Conservation (phyloP, 306 rosid genomes). For the Abrus precatorius region DNA sequence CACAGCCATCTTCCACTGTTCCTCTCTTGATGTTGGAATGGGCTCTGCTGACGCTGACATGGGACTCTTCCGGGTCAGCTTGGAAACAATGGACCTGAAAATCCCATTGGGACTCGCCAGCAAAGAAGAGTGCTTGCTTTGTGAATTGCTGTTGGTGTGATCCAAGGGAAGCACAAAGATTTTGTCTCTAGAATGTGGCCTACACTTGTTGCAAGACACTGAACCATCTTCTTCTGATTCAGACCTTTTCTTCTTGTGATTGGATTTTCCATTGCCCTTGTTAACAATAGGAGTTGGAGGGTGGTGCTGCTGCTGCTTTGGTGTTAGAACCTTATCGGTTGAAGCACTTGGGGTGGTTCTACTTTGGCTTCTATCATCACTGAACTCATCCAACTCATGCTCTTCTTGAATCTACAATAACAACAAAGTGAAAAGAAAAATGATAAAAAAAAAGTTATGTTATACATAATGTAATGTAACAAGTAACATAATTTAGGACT, state of each 20-base stretch:
- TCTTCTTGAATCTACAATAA: slow-evolving; percentile 82
- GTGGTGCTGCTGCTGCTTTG: slow-evolving; percentile 42
- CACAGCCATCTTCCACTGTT: slow-evolving; percentile 85
- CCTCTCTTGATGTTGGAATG: slow-evolving; percentile 64
- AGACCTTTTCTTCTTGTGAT: slow-evolving; percentile 60
- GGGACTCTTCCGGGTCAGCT: slow-evolving; percentile 80
- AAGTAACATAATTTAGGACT: neutral
- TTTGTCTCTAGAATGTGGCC: slow-evolving; percentile 87
- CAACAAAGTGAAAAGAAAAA: neutral
- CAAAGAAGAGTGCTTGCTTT: slow-evolving; percentile 61
- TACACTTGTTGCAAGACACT: slow-evolving; percentile 85
- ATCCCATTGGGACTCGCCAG: slow-evolving; percentile 79
- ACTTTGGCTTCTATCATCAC: slow-evolving; percentile 54
- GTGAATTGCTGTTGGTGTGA: slow-evolving; percentile 30
- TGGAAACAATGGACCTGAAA: slow-evolving; percentile 75
- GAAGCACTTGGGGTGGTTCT: slow-evolving; percentile 48
- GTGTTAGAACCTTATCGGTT: too few relatives aligned
- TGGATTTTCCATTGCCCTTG: slow-evolving; percentile 42
- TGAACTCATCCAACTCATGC: slow-evolving; percentile 55
- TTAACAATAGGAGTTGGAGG: slow-evolving; percentile 60
- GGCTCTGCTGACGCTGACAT: slow-evolving; percentile 43
- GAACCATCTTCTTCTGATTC: slow-evolving; percentile 67
- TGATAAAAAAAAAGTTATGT: neutral
- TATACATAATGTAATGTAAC: too few relatives aligned
- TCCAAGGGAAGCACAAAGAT: slow-evolving; percentile 84